Percentiles rank a stretch among this genome's conserved stretches.
Conservation (phyloP, 768 basidiomycete species). For the Russula abietina region DNA sequence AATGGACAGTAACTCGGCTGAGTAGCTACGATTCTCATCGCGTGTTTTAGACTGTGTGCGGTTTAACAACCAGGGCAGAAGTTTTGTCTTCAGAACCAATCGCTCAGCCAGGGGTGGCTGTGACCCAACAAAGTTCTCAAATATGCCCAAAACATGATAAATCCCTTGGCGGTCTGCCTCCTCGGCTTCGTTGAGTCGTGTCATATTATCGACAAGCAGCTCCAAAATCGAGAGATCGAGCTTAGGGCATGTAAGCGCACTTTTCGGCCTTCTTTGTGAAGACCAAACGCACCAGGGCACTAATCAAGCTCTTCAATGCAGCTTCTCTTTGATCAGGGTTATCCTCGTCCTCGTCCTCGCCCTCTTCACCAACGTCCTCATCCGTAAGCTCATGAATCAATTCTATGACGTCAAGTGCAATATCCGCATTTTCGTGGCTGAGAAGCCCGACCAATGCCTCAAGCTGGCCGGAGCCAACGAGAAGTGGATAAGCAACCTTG, state of each 20-base stretch:
- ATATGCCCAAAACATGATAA: constrained; percentile 89
- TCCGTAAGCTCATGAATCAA: constrained; percentile 92
- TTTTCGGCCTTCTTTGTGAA: neutral
- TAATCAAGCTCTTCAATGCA: constrained; percentile 68
- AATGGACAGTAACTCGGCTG: constrained; percentile 90
- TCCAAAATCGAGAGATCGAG: constrained; percentile 80
- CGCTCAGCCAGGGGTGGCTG: constrained; percentile 66
- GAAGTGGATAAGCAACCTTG: constrained; percentile 78
- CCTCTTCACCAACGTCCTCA: constrained; percentile 85
- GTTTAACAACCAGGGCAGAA: constrained; percentile 73
- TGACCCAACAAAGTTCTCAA: constrained; percentile 89
- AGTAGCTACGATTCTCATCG: constrained; percentile 89
- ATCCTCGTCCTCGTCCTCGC: constrained; percentile 59
- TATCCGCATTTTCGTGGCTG: constrained; percentile 94
- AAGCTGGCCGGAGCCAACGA: constrained; percentile 70
- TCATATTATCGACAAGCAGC: constrained; percentile 82
- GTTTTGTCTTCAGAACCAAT: constrained; percentile 66
- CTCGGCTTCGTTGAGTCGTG: constrained; percentile 83
- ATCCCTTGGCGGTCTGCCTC: constrained; percentile 89
- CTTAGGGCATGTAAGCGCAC: constrained; percentile 37
- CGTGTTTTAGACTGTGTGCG: constrained; percentile 67
- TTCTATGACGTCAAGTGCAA: constrained; percentile 92
- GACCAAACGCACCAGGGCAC: constrained; percentile 56
- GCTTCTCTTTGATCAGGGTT: constrained; percentile 55
- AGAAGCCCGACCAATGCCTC: constrained; percentile 74